phyloP scores from a whole-genome alignment of 495 filamentous ascomycete genomes.

The Pseudomonodictys pantanalensis region DNA sequence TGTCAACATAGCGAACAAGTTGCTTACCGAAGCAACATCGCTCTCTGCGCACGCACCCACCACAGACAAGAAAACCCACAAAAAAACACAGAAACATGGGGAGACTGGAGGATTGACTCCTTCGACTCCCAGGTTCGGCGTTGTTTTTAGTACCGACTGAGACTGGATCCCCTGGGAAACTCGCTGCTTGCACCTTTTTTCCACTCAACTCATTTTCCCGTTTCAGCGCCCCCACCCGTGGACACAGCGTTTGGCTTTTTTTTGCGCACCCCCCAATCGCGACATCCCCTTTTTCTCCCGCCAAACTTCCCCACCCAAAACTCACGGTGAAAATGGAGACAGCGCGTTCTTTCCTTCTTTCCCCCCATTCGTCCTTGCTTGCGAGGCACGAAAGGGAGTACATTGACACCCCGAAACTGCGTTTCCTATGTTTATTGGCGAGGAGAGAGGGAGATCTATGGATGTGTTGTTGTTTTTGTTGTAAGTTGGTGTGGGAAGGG shows the following conservation, averaged over 20 bases:
- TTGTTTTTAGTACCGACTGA: constrained; percentile 2
- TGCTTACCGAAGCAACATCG: constrained; percentile 5
- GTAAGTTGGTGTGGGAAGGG: background rate
- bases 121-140: background rate
- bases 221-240: too few relatives aligned
- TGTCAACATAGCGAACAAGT: too few relatives aligned
- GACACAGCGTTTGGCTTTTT: too few relatives aligned
- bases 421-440: constrained; percentile 10
- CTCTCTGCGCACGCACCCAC: background rate
- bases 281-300: background rate
- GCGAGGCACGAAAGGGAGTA: constrained; percentile 5
- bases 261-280: too few relatives aligned
- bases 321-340: background rate
- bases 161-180: too few relatives aligned
- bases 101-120: too few relatives aligned
- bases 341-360: background rate
- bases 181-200: constrained; percentile 6
- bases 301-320: background rate
- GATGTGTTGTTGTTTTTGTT: background rate
- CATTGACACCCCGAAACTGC: constrained; percentile 5
- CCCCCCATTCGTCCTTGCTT: background rate
- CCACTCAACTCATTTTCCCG: too few relatives aligned
- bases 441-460: background rate
- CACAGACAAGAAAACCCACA: constrained; percentile 5
- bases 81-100: constrained; percentile 15